These are phyloP conservation scores for Colletotrichum liriopes DNA, from an alignment of 2,329 filamentous ascomycete genomes.

Conservation along the genomic window DNA sequence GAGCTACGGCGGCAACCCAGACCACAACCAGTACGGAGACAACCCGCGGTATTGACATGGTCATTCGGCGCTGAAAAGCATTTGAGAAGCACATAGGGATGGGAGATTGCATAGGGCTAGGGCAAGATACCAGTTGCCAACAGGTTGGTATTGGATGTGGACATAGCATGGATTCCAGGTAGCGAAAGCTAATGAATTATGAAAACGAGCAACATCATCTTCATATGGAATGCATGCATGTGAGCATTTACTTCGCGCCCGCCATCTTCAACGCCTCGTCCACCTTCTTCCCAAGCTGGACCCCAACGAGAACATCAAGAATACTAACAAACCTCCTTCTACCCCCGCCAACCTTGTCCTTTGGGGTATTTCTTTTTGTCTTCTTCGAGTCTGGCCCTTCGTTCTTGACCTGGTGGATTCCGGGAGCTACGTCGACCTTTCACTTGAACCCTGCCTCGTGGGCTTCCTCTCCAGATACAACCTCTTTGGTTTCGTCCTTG, in stretches of 20 bases:
- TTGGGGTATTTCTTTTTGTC: not conserved
- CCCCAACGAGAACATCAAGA: no score
- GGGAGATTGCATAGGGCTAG: not conserved
- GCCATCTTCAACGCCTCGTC: not conserved
- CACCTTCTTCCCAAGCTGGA: no score
- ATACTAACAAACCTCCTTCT: no score
- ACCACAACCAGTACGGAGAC: conserved; percentile 41
- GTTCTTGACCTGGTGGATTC: no score
- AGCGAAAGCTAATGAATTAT: conserved; percentile 24
- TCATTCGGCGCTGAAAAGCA: not conserved
- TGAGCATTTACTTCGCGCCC: not conserved
- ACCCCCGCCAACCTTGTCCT: not conserved
- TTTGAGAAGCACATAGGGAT: not conserved
- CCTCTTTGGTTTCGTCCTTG: no score
- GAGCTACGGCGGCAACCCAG: conserved; percentile 45
- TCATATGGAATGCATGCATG: not conserved
- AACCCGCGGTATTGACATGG: conserved; percentile 47
- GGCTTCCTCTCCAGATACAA: no score
- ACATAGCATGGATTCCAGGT: not conserved
- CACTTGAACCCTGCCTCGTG: no score
- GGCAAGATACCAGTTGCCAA: not conserved
- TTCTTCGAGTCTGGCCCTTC: not conserved
- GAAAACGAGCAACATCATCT: conserved; percentile 6
- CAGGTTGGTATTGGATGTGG: not conserved
- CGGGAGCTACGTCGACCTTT: no score